Evolutionary conservation across 495 filamentous ascomycete genomes (phyloP).

Genomic region (Schizothecium vesticola): DNA sequence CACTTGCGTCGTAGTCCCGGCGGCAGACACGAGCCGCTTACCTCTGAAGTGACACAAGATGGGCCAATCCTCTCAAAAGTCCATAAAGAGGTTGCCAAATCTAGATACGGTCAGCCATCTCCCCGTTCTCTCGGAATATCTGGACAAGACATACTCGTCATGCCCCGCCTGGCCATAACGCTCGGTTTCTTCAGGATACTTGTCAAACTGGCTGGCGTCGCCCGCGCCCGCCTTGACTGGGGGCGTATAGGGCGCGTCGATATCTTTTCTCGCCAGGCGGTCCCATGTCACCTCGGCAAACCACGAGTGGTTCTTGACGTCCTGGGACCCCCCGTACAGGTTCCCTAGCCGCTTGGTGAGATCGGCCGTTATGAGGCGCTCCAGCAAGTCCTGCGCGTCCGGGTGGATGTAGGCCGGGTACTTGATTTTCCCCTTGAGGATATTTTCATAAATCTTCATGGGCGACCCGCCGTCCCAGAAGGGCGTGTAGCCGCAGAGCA

Average conservation of each 20-base stretch:
- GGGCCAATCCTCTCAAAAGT: constrained; percentile 50
- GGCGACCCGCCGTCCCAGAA: constrained; percentile 97
- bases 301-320: constrained; percentile 94
- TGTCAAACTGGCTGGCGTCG: constrained; percentile 96
- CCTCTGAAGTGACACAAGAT: not conserved
- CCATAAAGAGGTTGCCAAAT: constrained; percentile 65
- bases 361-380: constrained; percentile 88
- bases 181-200: constrained; percentile 95
- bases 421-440: constrained; percentile 86
- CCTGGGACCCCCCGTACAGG: constrained; percentile 81
- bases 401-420: constrained; percentile 93
- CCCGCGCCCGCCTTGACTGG: constrained; percentile 88
- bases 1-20: not conserved
- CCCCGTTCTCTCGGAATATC: not conserved
- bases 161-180: constrained; percentile 71
- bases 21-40: not conserved
- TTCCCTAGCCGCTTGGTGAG: constrained; percentile 94
- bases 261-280: constrained; percentile 84
- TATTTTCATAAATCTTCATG: constrained; percentile 99
- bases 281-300: constrained; percentile 99
- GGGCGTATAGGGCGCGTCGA: constrained; percentile 97
- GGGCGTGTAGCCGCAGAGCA: constrained; percentile 97
- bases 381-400: constrained; percentile 87
- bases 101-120: constrained; percentile 32
- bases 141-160: constrained; percentile 67